These are phyloP conservation scores for Penicillium odoratum DNA, from an alignment of 495 filamentous ascomycete species.

Conservation along the genomic window DNA sequence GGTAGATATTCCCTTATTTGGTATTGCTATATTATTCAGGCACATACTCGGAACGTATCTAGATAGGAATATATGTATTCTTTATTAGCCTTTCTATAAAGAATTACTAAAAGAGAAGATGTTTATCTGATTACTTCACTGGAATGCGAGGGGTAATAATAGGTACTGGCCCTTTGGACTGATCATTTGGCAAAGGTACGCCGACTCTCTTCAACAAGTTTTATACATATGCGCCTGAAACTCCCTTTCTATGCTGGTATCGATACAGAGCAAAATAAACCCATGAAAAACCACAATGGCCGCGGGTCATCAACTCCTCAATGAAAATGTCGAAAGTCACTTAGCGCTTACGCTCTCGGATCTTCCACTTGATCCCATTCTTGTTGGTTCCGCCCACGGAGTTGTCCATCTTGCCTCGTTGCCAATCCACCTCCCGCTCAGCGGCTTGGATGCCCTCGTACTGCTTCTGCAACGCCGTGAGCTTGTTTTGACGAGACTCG, in stretches of 20 bases:
- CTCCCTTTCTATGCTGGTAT: constrained; percentile 30
- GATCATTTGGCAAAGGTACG: too few species aligned
- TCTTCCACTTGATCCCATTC: constrained; percentile 78
- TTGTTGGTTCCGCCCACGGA: constrained; percentile 79
- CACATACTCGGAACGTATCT: too few species aligned
- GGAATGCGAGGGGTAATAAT: too few species aligned
- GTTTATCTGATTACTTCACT: too few species aligned
- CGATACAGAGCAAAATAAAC: constrained; percentile 14
- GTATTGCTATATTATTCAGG: too few species aligned
- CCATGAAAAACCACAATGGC: constrained; percentile 11
- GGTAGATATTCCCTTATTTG: too few species aligned
- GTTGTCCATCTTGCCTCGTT: constrained; percentile 78
- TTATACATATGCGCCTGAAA: constrained; percentile 13
- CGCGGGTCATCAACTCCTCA: constrained; percentile 31
- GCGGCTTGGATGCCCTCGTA: constrained; percentile 68
- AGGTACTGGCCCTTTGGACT: too few species aligned
- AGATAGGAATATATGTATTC: too few species aligned
- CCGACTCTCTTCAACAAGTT: neutral
- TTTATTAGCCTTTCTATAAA: too few species aligned
- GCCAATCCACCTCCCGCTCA: constrained; percentile 74
- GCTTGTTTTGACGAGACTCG: constrained; percentile 51
- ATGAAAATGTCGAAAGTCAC: constrained; percentile 6
- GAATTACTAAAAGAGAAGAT: too few species aligned
- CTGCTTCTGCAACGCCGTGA: constrained; percentile 67
- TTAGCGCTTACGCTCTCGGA: constrained; percentile 78